phyloP scores from a whole-genome alignment of 345 rosid species.

The Cardamine chenopodiifolia region DNA sequence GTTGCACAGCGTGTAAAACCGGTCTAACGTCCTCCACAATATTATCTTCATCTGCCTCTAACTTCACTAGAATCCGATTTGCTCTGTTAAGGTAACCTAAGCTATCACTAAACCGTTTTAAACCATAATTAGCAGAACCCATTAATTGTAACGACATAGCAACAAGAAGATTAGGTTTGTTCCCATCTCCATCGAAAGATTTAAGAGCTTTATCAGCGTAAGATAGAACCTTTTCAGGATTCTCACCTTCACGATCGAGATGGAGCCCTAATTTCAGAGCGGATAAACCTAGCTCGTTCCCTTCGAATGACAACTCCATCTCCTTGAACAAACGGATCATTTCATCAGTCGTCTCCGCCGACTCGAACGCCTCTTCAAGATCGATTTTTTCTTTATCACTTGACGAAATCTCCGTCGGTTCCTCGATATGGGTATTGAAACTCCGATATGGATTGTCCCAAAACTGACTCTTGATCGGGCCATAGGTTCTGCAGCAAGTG shows the following conservation, averaged over 20 bases:
- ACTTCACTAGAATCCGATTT: slow-evolving; percentile 60
- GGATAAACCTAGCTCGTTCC: slow-evolving; percentile 74
- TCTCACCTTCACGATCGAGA: slow-evolving; percentile 85
- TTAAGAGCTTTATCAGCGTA: slow-evolving; percentile 72
- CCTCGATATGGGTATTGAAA: slow-evolving; percentile 57
- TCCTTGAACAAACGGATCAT: slow-evolving; percentile 68
- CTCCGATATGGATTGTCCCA: slow-evolving; percentile 50
- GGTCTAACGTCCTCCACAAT: slow-evolving; percentile 62
- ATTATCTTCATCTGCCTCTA: slow-evolving; percentile 58
- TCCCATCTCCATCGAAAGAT: slow-evolving; percentile 54
- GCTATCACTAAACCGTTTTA: slow-evolving; percentile 78
- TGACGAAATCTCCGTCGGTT: slow-evolving; percentile 51
- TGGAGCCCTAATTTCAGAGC: slow-evolving; percentile 78
- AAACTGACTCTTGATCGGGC: slow-evolving; percentile 42
- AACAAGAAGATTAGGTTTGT: slow-evolving; percentile 54
- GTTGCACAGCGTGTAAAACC: slow-evolving; percentile 72
- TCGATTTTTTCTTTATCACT: slow-evolving; percentile 62
- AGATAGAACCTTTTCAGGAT: slow-evolving; percentile 66
- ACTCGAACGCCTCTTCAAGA: slow-evolving; percentile 87
- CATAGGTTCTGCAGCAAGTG: slow-evolving; percentile 49
- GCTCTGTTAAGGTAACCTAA: slow-evolving; percentile 80
- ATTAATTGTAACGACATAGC: slow-evolving; percentile 79
- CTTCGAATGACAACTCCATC: slow-evolving; percentile 78
- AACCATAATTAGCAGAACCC: slow-evolving; percentile 71
- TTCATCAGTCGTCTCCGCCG: slow-evolving; percentile 71